Evolutionary conservation across 257 asterid species (phyloP), one percentile per base, ranked within the genome.

Genomic region (Haberlea rhodopensis): DNA sequence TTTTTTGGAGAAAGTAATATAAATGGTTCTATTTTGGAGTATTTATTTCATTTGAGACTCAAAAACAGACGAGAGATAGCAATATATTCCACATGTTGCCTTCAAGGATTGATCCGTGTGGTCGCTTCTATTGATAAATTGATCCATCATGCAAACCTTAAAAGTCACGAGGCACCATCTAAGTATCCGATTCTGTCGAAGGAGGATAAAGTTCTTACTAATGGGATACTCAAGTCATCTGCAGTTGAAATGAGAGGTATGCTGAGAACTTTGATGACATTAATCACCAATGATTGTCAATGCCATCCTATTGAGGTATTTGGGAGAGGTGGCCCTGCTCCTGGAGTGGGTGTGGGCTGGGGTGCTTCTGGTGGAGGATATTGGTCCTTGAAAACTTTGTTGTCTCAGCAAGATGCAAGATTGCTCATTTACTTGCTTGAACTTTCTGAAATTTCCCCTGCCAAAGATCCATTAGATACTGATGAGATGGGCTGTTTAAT

Each of bases 311-410:
- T 84, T 26, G 97, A 87, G 82, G 68, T 60, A 20, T 94, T 87
- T 53, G 80, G 88, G 56, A 77, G 99, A 84, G 99, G 99, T 70
- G 99, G 97, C 54, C 97, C 96, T 56, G 86, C 99, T 60, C 99
- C 99, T n/a, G 99, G 97, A 54, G 85, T 87, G 60, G 96, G 96
- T 55, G 87, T 86, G 65, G 99, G 99, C 51, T 94, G 99, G 99
- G 99, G 99, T 71, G 85, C 91, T 69, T 73, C 91, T 27, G 86
- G 87, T 59, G 96, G 99, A 58, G 99, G 99, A 32, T 87, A 85
- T 81, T 94, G 97, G 97, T 90, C 99, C 31, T 65, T 62, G 13
- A 60, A 71, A n/a, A 56, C 80, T 59, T 57, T 87, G 62, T 77
- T 85, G 80, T 84, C 84, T 70, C 90, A 90, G 75, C 71, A 82